phyloP scores from a whole-genome alignment of 1,139 yeast genomes.

The Suhomyces bokatorum region DNA sequence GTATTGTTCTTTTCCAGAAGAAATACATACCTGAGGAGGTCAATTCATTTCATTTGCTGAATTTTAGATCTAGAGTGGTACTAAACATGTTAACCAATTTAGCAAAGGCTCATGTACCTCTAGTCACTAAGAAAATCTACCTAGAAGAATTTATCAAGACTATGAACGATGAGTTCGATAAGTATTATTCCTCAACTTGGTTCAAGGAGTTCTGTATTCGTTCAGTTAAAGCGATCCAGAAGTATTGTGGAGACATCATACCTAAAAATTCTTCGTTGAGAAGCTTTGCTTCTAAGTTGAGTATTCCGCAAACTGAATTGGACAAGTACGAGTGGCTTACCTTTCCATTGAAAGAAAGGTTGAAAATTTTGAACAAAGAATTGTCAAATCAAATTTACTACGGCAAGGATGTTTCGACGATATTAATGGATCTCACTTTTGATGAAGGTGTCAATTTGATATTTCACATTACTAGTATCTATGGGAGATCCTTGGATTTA shows the following conservation, averaged over 20 bases:
- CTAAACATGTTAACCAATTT: slow-evolving; percentile 24
- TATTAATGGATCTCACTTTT: slow-evolving; percentile 28
- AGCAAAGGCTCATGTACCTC: slow-evolving; percentile 14
- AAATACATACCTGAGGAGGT: slow-evolving; percentile 22
- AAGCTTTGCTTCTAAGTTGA: slow-evolving; percentile 31
- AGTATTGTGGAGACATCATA: slow-evolving; percentile 21
- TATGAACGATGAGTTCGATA: slow-evolving; percentile 31
- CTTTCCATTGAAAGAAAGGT: slow-evolving; percentile 24
- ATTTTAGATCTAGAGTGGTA: slow-evolving; percentile 24
- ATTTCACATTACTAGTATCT: slow-evolving; percentile 34
- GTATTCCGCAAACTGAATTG: slow-evolving; percentile 29
- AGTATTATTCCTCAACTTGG: slow-evolving; percentile 24
- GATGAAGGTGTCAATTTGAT: slow-evolving; percentile 26
- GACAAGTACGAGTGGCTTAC: slow-evolving; percentile 30
- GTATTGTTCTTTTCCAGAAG: slow-evolving; percentile 20
- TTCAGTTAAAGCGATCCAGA: slow-evolving; percentile 28
- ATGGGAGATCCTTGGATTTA: slow-evolving; percentile 24
- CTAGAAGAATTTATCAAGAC: slow-evolving; percentile 27
- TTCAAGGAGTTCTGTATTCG: slow-evolving; percentile 34
- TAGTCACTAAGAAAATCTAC: slow-evolving; percentile 19
- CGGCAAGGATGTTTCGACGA: slow-evolving; percentile 19
- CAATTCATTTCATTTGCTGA: slow-evolving; percentile 22
- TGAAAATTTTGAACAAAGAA: slow-evolving; percentile 32
- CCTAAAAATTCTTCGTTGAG: slow-evolving; percentile 19
- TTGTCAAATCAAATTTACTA: slow-evolving; percentile 26